Percentiles rank a stretch among this genome's conserved stretches.
phyloP scores from a whole-genome alignment of 2,329 filamentous ascomycete genomes.

The Lachnellula suecica region DNA sequence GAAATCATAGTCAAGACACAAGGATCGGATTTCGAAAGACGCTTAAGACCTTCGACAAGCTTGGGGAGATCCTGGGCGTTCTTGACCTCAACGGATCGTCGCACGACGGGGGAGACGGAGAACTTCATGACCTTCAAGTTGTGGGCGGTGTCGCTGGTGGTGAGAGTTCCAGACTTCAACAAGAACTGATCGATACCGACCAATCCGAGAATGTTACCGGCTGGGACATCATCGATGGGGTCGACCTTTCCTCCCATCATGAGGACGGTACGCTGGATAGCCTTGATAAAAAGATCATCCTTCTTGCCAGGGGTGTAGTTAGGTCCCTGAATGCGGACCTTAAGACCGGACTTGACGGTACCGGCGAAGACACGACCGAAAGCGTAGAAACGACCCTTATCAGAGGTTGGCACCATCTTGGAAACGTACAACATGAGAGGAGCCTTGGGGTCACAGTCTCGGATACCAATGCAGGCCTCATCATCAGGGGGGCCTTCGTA shows the following conservation, averaged over 20 bases:
- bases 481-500: constrained; percentile 98
- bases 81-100: constrained; percentile 99
- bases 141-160: constrained; percentile 95
- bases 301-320: constrained; percentile 99
- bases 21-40: constrained; percentile 99
- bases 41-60: constrained; percentile 99
- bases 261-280: constrained; percentile 98
- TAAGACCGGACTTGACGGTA: constrained; percentile 95
- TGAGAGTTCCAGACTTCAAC: constrained; percentile 99
- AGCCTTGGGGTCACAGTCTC: constrained; percentile 96
- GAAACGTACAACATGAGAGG: constrained; percentile 99
- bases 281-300: constrained; percentile 99
- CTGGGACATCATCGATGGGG: constrained; percentile 97
- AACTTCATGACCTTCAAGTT: constrained; percentile 99
- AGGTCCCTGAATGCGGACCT: constrained; percentile 99
- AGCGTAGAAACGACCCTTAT: constrained; percentile 99
- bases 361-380: constrained; percentile 99
- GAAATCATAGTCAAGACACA: constrained; percentile 90
- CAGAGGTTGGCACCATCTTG: constrained; percentile 99
- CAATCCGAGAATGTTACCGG: constrained; percentile 99
- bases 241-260: constrained; percentile 99
- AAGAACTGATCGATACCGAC: constrained; percentile 99
- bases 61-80: constrained; percentile 99
- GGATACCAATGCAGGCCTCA: constrained; percentile 91
- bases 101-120: constrained; percentile 98